Evolutionary conservation across 192 early-diverging fungal species (phyloP).

Genomic region (Phycomyces blakesleeanus): DNA sequence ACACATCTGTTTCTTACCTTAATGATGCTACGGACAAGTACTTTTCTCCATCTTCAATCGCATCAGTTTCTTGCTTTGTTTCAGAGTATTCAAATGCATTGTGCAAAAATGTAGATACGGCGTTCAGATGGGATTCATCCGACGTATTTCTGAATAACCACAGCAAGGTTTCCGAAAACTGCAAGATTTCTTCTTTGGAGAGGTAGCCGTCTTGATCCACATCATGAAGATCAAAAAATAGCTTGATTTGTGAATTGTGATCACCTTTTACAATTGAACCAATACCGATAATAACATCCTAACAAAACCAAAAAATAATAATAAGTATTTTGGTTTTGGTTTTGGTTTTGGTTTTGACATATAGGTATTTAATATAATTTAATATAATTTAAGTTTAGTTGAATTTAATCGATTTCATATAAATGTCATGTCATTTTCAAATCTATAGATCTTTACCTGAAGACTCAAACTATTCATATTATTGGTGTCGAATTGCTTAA

Average conservation of each 20-base stretch:
- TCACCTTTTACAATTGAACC: constrained; percentile 67
- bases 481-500: constrained; percentile 22
- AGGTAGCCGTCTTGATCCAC: constrained; percentile 54
- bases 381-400: too few relatives aligned
- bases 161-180: constrained; percentile 74
- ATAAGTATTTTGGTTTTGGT: too few relatives aligned
- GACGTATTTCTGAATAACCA: constrained; percentile 47
- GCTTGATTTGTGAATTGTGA: constrained; percentile 57
- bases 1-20: constrained; percentile 9
- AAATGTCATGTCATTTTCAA: too few relatives aligned
- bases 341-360: too few relatives aligned
- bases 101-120: constrained; percentile 52
- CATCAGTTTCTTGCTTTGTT: background rate
- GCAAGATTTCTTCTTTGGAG: constrained; percentile 67
- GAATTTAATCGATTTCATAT: too few relatives aligned
- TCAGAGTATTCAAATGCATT: constrained; percentile 53
- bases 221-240: constrained; percentile 77
- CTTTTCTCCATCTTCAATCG: background rate
- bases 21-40: constrained; percentile 25
- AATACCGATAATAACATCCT: constrained; percentile 68
- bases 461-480: constrained; percentile 15
- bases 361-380: too few relatives aligned
- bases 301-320: too few relatives aligned
- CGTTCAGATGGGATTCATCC: constrained; percentile 49
- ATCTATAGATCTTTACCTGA: constrained; percentile 14